Evolutionary conservation across 2,329 filamentous ascomycete species (phyloP), one percentile per base, ranked within the genome.

Genomic region (Aureobasidium namibiae): DNA sequence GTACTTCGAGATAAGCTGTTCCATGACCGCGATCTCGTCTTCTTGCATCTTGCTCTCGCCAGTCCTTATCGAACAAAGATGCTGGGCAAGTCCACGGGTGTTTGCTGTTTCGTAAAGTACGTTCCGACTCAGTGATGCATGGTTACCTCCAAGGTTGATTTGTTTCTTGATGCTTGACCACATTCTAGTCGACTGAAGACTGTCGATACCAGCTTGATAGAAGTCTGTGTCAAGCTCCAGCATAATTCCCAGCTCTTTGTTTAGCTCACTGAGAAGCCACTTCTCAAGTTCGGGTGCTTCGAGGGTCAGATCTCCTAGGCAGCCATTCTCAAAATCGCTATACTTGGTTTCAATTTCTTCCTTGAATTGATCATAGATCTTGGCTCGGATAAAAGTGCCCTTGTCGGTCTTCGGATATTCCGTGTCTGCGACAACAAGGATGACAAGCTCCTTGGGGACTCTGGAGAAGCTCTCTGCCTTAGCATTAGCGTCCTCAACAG

Each of bases 91-190:
- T 31, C 70, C 70, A 13, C 69, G 65, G 34, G 82, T 69, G 3
- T 77, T 81, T 0, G 78, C 79, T 34, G 79, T 74, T 41, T 87
- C 83, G 50, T 83, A 87, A 0, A 84, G 75, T 0, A 86, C 74
- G 52, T 84, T 86, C 49, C 81, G 77, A 0, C 77, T 75, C 0
- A 85, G 68, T 4, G 60, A 38, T 31, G 46, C 24, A 18, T 71
- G 67, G 14, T 74, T 71, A 0, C 77, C 76, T 2, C 75, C 73
- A 1, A 82, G 65, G 26, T 82, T 74, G 3, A 86, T 66, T 0
- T 78, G 71, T 10, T 76, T 76, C 61, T 80, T 72, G 29, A 87
- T 78, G 1, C 73, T 69, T 16, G 75, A 74, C 62, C 83, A 77
- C 60, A 83, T 77, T 56, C 78, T 76, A 29, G 83, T 82, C 2